These are phyloP conservation scores for Trichosporon asahii DNA, from an alignment of 1,284 basidiomycete genomes.

Conservation along the genomic window DNA sequence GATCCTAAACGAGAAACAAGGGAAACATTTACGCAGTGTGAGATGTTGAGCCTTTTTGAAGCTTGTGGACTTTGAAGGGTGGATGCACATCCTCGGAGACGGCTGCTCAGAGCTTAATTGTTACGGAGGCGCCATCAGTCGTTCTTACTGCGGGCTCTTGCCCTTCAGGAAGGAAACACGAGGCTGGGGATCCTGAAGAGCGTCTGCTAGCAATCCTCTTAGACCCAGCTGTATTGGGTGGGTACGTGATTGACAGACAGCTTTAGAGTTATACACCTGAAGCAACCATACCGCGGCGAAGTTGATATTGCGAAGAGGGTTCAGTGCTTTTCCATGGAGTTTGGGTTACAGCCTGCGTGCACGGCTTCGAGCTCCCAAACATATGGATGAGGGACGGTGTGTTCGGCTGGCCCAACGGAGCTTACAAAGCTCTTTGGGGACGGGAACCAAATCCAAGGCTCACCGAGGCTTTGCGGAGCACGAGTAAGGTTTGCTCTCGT, in stretches of 20 bases:
- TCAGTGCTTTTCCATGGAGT: neutral
- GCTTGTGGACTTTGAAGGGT: neutral
- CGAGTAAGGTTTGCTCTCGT: neutral
- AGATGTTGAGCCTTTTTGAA: neutral
- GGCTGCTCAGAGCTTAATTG: neutral
- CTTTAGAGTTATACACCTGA: constrained; percentile 1
- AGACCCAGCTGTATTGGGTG: neutral
- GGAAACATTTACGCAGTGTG: neutral
- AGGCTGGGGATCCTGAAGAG: too few relatives aligned
- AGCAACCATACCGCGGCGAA: neutral
- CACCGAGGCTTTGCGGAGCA: neutral
- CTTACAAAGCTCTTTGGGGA: neutral
- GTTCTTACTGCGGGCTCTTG: too few relatives aligned
- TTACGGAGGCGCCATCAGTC: too few relatives aligned
- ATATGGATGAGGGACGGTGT: neutral
- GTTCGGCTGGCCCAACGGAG: neutral
- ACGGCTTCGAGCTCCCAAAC: neutral
- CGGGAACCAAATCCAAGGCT: neutral
- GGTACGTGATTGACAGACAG: neutral
- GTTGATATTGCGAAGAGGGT: neutral
- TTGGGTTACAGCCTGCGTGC: neutral
- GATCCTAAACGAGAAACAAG: neutral
- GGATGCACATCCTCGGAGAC: too few relatives aligned
- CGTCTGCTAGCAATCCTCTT: neutral
- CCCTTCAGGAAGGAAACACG: too few relatives aligned